Evolutionary conservation across 139 green algal species (phyloP), one percentile per base, ranked within the genome.

Genomic region (Chlorella ohadii): DNA sequence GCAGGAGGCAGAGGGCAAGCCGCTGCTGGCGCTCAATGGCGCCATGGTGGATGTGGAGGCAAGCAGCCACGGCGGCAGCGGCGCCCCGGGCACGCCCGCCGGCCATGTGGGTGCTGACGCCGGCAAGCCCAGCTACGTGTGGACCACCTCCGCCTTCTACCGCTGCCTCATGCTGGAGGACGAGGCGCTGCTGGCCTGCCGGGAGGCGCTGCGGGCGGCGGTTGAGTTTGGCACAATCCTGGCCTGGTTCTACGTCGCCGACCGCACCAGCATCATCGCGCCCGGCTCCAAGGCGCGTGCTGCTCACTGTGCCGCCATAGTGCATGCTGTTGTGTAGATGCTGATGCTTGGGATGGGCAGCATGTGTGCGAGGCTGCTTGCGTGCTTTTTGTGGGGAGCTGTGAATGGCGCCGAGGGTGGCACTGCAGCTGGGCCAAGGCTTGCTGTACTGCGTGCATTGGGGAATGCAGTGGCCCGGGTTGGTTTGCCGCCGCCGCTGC

Each of bases 231-330:
- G 94, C 5, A 88, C 85, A 25, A 91, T 98, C 38, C 88, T 98
- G 67, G n/a, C 94, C 1, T 98, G 93, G 91, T 97, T 96, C 77
- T 98, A 94, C 78, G n/a, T 98, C 19, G 93, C 89, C 34, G 95
- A 98, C 84, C 90, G 95, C 65, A 98, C 95, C 5, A 81, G 72
- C 17, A 6, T 94, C 2, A 71, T 98, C 22, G 75, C 79, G 34
- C 72, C 84, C 3, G 83, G 66, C 33, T 83, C 89, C 41, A 95
- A 96, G 65, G 57, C 67, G 70, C 23, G 59, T 23, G 19, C 44
- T 9, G 44, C 44, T 51, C 7, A n/a, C n/a, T n/a, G n/a, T n/a
- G n/a, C n/a, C n/a, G n/a, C n/a, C n/a, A n/a, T n/a, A n/a, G n/a
- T n/a, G n/a, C n/a, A n/a, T n/a, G n/a, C n/a, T n/a, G n/a, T n/a